phyloP scores from a whole-genome alignment of 352 stramenopile genomes.

The Globisporangium splendens region DNA sequence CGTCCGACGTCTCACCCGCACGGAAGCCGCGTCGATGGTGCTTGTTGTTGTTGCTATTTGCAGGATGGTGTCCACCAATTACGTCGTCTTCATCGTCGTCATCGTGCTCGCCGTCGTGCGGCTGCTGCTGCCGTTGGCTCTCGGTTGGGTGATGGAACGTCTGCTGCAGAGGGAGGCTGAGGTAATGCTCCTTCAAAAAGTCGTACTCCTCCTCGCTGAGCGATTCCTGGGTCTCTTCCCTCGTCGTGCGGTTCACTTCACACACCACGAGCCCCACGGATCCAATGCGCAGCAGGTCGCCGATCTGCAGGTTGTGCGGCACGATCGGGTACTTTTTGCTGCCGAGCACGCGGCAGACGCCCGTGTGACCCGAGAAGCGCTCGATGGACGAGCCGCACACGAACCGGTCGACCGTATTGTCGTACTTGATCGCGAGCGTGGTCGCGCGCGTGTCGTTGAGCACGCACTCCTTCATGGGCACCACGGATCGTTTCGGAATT shows the following conservation, averaged over 20 bases:
- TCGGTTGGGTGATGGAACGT: conserved; percentile 77
- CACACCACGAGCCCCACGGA: conserved; percentile 90
- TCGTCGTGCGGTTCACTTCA: conserved; percentile 77
- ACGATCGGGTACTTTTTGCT: conserved; percentile 85
- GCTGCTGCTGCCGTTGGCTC: not conserved
- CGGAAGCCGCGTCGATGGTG: conserved; percentile 7
- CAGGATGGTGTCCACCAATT: conserved; percentile 24
- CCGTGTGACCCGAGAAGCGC: conserved; percentile 89
- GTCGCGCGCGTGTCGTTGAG: conserved; percentile 80
- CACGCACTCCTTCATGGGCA: conserved; percentile 80
- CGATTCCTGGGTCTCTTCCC: conserved; percentile 64
- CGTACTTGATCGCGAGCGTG: conserved; percentile 75
- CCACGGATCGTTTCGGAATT: not conserved
- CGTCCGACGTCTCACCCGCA: conserved; percentile 66
- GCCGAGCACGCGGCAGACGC: conserved; percentile 87
- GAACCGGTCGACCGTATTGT: conserved; percentile 57
- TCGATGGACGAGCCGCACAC: conserved; percentile 86
- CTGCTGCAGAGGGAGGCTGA: conserved; percentile 78
- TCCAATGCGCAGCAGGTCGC: conserved; percentile 87
- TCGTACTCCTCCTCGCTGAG: conserved; percentile 84
- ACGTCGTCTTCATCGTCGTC: conserved; percentile 36
- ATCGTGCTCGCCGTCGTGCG: conserved; percentile 1
- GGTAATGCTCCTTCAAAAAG: conserved; percentile 86
- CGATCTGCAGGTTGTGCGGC: conserved; percentile 67
- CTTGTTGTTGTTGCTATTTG: conserved; percentile 19